Base-by-base conservation (phyloP, 768 basidiomycete genomes). In the Kwoniella bestiolae region DNA sequence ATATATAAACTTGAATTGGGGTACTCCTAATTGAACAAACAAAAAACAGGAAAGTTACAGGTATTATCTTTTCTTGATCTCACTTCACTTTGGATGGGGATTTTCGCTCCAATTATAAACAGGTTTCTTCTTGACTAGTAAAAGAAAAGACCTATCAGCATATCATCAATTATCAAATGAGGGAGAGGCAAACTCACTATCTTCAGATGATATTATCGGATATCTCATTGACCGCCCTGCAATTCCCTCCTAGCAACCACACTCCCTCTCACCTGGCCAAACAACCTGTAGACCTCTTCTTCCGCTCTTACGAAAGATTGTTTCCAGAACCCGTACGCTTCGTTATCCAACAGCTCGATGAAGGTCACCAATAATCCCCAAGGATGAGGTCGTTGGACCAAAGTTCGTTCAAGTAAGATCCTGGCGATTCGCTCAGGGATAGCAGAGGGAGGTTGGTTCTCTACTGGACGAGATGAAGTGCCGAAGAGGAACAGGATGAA, bases 291-390 rank as follows among this genome's bases (percentile, higher is more conserved):
- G 3, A 79, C 69, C 57, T 80, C 79, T 35, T 76, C 75, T 38
- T 80, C 76, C 23, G 63, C 66, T 46, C 76, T 60, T 31, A 78
- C 72, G 62, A 75, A 80, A 28, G 72, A 63, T 59, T 79, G 79
- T 26, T 75, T 72, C 79, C 78, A 82, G 74, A 82, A 81, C 5
- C 72, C 75, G 35, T 79, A 79, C 34, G 64, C 69, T 60, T 77
- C 72, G 35, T 94, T 94, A 68, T 91, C 89, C 56, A 97, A 88
- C 68, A 96, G 83, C 82, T 95, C 92, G 74, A 95, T 93, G 82
- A 96, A 95, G 4, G 93, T 92, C 71, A 92, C 89, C 71, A 95
- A 82, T 28, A 93, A 88, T 63, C 95, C 94, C 93, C 94, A 97
- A 28, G 96, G 94, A 74, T 97, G 94, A 52, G 96, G 96, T 29